Evolutionary conservation across 1,139 yeast species (phyloP), one percentile per base, ranked within the genome.

Genomic region (Suhomyces kunorum): DNA sequence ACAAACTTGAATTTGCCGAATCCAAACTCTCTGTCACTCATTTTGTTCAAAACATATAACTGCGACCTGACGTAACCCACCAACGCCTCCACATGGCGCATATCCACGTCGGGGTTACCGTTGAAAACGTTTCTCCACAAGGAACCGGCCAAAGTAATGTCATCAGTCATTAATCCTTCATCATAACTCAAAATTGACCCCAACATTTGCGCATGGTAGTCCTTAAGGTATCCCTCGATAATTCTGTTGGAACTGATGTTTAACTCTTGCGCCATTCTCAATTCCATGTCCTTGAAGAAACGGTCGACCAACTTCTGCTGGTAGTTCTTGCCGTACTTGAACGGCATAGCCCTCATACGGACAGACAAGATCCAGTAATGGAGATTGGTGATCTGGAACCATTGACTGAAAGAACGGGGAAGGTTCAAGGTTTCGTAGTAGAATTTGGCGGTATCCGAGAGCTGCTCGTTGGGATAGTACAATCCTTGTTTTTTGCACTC

Each of bases 291-390:
- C 47, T 80, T 80, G 66, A 92, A 94, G 36, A 88, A 80, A 52
- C 95, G 77, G 61, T 94, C 96, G 32, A 90, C 86, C 37, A 94
- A 67, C 61, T 89, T 89, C 62, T 90, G 96, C 63, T 92, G 97
- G 64, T 90, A 92, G 59, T 85, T 85, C 51, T 80, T 80, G 29
- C 97, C 94, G 58, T 87, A 83, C 56, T 87, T 84, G 60, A 83
- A 83, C 0, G 98, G 98, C 83, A 94, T 75, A 14, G 95, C 95
- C 60, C 99, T 80, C 96, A 92, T 89, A 57, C 98, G 80, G 12
- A 87, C 96, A 52, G 85, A 83, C 39, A 92, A 71, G 57, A 92
- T 83, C 99, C 99, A 92, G 48, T 87, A 82, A 62, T 92, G 98
- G 50, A 92, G 73, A 3, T 85, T 75, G 5, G 96, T 86, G 50